Evolutionary conservation across 1,284 basidiomycete genomes (phyloP).

Genomic region (Kwoniella shivajii): DNA sequence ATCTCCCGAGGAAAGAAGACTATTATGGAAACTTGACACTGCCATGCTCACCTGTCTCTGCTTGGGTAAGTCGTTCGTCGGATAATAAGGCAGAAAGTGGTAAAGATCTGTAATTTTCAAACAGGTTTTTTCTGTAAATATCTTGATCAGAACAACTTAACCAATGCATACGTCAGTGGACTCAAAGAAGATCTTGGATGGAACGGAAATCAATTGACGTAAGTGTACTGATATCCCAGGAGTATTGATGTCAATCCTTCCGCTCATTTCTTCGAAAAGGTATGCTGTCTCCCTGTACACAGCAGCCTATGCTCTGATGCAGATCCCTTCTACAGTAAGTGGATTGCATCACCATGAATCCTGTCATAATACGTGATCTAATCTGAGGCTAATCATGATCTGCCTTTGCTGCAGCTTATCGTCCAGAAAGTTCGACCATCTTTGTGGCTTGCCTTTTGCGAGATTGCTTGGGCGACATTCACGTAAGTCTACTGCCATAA

Average conservation of each 20-base stretch:
- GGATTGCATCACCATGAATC: too few species aligned
- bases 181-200: constrained; percentile 10
- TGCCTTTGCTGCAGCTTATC: constrained; percentile 5
- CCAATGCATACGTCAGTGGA: constrained; percentile 14
- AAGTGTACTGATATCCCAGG: background rate
- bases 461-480: constrained; percentile 8
- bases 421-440: constrained; percentile 13
- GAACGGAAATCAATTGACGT: constrained; percentile 13
- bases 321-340: constrained; percentile 16
- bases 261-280: background rate
- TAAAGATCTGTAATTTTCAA: background rate
- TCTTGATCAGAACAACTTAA: constrained; percentile 15
- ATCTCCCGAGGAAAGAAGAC: constrained; percentile 6
- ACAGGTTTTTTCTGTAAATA: constrained; percentile 16
- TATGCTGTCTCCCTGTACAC: constrained; percentile 14
- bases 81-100: background rate
- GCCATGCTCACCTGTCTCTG: constrained; percentile 13
- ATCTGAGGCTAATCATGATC: too few species aligned
- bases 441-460: constrained; percentile 10
- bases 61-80: background rate
- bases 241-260: too few species aligned
- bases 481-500: background rate
- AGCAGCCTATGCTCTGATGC: constrained; percentile 13
- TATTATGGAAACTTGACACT: constrained; percentile 11
- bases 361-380: too few species aligned